These are phyloP conservation scores for Fusarium sambucinum DNA, from an alignment of 2,329 filamentous ascomycete genomes.

Conservation along the genomic window DNA sequence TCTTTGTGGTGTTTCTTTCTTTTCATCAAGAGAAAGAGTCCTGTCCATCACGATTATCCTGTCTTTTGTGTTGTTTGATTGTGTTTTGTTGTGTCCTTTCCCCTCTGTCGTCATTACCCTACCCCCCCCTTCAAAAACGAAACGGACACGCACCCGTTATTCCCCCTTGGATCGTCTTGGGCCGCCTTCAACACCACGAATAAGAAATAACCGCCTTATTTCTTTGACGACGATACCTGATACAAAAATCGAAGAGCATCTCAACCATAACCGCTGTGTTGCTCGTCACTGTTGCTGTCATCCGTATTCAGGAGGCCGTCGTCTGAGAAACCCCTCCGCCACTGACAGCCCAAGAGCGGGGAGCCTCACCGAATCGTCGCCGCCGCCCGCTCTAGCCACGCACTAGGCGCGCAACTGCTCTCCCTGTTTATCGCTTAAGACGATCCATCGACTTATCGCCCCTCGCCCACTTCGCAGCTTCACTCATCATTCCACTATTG, in stretches of 20 bases:
- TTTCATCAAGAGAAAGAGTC: slow-evolving; percentile 6
- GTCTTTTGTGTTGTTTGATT: slow-evolving; percentile 26
- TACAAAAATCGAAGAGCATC: slow-evolving; percentile 16
- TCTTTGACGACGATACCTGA: slow-evolving; percentile 28
- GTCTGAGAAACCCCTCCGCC: slow-evolving; percentile 46
- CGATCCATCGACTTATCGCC: slow-evolving; percentile 29
- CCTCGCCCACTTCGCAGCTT: slow-evolving; percentile 30
- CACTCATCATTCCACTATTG: slow-evolving; percentile 26
- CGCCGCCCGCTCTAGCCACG: slow-evolving; percentile 42
- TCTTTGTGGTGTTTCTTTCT: slow-evolving; percentile 12
- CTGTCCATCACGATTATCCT: slow-evolving; percentile 22
- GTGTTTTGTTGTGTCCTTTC: slow-evolving; percentile 47
- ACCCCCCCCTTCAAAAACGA: slow-evolving; percentile 44
- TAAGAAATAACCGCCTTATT: slow-evolving; percentile 26
- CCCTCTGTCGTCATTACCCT: slow-evolving; percentile 59
- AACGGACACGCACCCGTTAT: slow-evolving; percentile 44
- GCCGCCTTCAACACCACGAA: slow-evolving; percentile 31
- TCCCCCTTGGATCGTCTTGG: slow-evolving; percentile 24
- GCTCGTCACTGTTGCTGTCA: slow-evolving; percentile 24
- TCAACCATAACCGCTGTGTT: slow-evolving; percentile 5
- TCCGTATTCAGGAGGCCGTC: slow-evolving; percentile 33
- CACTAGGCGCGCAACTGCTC: slow-evolving; percentile 47
- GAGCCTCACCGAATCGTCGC: slow-evolving; percentile 50
- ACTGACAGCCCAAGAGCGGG: slow-evolving; percentile 48
- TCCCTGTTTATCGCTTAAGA: slow-evolving; percentile 35